These are phyloP conservation scores for Urtica urens DNA, from an alignment of 306 rosid species.

Conservation along the genomic window DNA sequence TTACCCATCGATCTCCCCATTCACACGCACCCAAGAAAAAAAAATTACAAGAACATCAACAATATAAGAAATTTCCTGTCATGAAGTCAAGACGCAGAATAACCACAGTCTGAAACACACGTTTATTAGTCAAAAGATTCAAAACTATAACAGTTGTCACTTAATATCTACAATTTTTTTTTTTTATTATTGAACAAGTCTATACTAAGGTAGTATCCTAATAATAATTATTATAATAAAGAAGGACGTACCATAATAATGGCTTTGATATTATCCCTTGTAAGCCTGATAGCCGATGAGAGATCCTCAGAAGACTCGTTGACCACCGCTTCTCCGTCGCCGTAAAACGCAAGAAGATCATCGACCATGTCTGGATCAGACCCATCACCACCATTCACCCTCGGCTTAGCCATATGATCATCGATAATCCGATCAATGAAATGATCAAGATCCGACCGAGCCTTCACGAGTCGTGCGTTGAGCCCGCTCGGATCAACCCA, in stretches of 20 bases:
- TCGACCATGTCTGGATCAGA: conserved; percentile 76
- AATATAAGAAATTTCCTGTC: no score
- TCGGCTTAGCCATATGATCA: conserved; percentile 40
- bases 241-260: conserved; percentile 95
- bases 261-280: conserved; percentile 75
- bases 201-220: no score
- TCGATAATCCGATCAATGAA: conserved; percentile 65
- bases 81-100: no score
- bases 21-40: no score
- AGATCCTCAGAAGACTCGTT: conserved; percentile 32
- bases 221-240: no score
- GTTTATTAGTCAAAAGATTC: no score
- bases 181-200: no score
- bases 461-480: conserved; percentile 35
- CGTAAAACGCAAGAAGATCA: conserved; percentile 64
- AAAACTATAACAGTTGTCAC: no score
- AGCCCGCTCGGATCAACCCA: conserved; percentile 65
- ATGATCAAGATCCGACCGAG: conserved; percentile 41
- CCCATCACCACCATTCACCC: not conserved
- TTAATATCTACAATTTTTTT: no score
- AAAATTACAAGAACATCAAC: no score
- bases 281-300: conserved; percentile 48
- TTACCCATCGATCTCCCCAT: no score
- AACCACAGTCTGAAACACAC: no score
- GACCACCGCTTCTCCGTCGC: conserved; percentile 17